Evolutionary conservation across 176 grass and related monocot species (phyloP), one percentile per base, ranked within the genome.

Genomic region (Rhynchospora pubera): DNA sequence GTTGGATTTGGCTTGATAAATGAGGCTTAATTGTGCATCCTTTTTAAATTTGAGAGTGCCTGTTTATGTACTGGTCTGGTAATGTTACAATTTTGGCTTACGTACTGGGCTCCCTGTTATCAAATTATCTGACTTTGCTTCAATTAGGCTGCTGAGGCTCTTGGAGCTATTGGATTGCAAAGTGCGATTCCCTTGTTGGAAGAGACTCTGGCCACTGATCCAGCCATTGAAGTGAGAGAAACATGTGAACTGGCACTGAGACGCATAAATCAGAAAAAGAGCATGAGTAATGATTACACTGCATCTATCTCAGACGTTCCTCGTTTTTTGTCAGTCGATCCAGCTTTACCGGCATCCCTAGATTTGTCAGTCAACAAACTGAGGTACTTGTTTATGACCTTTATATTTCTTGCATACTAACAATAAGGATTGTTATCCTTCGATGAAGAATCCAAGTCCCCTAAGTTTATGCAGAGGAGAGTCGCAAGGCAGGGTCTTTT

Each of bases 81-180:
- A n/a, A n/a, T n/a, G n/a, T n/a, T n/a, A n/a, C n/a, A n/a, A n/a
- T n/a, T n/a, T n/a, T n/a, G n/a, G n/a, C n/a, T 85, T 51, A 51
- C 10, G 26, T 51, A 11, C 34, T 39, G 34, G 4, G 34, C 6
- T 59, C 53, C 78, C 9, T 53, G 58, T 81, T 82, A 82, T 48
- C 77, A 13, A 9, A 83, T 57, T 23, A 43, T 3, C 30, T 6
- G 87, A 28, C 73, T 53, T 78, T 43, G 74, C 67, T 87, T 79
- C 28, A 84, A 84, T 78, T 62, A 94, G 96, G 96, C 96, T 79
- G 96, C 96, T 5, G 96, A 98, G 88, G 96, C 96, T 48, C 92
- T 98, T 19, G 96, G 96, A 72, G 96, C 96, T 83, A 93, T 98
- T 90, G 90, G 92, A 62, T 83, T 91, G 32, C 84, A 91, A 39